Evolutionary conservation across 164 flowering plant species (phyloP), one percentile per base, ranked within the genome.

Genomic region (Warburgia ugandensis): DNA sequence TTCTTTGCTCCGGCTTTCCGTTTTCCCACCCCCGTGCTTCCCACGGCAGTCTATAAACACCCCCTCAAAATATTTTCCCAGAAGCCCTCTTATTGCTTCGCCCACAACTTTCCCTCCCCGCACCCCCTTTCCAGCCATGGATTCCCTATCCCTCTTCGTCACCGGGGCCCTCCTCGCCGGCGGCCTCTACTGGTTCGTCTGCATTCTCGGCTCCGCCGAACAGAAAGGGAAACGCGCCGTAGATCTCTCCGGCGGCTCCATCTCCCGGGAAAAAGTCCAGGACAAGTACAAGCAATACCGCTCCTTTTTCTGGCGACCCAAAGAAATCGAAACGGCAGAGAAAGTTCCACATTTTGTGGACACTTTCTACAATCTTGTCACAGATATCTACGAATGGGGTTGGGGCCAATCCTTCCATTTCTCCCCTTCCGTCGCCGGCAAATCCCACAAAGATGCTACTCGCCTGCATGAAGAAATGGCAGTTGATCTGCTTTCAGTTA

Each of bases 351-450:
- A 69, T 32, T 87, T 84, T 48, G 97, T 91, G 41, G 96, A 91
- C 62, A 83, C 97, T 7, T 87, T 87, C 66, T 91, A 87, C 76
- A 87, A 87, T 53, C 72, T 91, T 29, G 97, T 91, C 38, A 87
- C 97, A 23, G 97, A 91, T 49, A 91, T 91, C 53, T 91, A 87
- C 72, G 96, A 87, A 63, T 91, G 97, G 97, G 96, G 97, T 0
- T 91, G 95, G 97, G 96, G 96, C 1, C 96, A 87, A 58, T 73
- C 80, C 56, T 87, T 91, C 74, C 96, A 91, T 52, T 91, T 91
- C 69, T 78, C 88, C 13, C 97, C 97, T 0, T 68, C 86, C 32
- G 21, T 87, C 36, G 80, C 78, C 16, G 87, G 87, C 0, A 78
- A 79, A 23, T 84, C 96, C n/a, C 74, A 91, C 71, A 79, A 71